A percentile compares a stretch with the other conserved stretches of the same genome.
Evolutionary conservation across 2,329 filamentous ascomycete genomes (phyloP).

Genomic region (Cladosporium sphaerospermum): DNA sequence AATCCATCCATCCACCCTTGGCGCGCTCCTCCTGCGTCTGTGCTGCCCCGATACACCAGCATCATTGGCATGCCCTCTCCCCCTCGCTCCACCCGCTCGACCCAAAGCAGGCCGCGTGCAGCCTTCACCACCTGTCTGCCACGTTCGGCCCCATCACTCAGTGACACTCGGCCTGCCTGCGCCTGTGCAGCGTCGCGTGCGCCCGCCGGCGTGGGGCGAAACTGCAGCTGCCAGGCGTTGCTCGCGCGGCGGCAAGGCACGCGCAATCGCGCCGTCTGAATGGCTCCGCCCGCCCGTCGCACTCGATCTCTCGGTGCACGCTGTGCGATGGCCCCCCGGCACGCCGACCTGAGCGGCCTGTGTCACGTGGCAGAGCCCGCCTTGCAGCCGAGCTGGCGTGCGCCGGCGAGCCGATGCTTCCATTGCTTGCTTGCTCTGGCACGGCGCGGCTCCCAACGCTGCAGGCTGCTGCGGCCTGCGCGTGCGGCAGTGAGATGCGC

Average conservation of each 20-base stretch:
- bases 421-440: not conserved
- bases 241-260: constrained; percentile 14
- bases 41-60: too few species aligned
- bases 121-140: constrained; percentile 18
- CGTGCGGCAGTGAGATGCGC: constrained; percentile 1
- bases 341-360: constrained; percentile 5
- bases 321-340: constrained; percentile 12
- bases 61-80: too few species aligned
- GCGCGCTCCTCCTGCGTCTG: too few species aligned
- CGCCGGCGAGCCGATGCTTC: constrained; percentile 9
- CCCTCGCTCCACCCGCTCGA: not conserved
- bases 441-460: constrained; percentile 7
- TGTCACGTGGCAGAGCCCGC: constrained; percentile 22
- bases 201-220: not conserved
- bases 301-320: constrained; percentile 16
- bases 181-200: not conserved
- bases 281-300: constrained; percentile 15
- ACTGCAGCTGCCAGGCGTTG: not conserved
- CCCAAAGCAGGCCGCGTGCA: not conserved
- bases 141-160: constrained; percentile 18
- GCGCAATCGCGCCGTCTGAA: constrained; percentile 17
- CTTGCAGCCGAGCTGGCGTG: not conserved
- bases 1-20: too few species aligned
- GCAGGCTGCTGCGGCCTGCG: not conserved
- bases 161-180: constrained; percentile 18